These are phyloP conservation scores for Daphne laureola DNA, from an alignment of 441 rosid genomes.

Conservation along the genomic window DNA sequence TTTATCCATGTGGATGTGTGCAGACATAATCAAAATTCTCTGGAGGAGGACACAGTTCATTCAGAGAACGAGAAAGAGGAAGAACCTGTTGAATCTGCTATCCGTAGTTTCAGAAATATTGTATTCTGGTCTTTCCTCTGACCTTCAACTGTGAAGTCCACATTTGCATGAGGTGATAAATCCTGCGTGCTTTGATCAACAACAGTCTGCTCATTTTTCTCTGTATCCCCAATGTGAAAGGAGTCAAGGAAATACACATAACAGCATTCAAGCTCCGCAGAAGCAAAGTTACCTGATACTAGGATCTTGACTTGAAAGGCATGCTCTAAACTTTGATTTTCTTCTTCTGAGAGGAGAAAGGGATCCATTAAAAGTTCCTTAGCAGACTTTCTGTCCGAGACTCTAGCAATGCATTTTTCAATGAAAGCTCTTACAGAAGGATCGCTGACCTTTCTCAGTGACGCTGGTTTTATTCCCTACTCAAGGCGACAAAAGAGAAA, in stretches of 20 bases:
- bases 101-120: slow-evolving; percentile 74
- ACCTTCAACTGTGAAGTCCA: slow-evolving; percentile 69
- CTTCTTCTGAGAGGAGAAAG: slow-evolving; percentile 57
- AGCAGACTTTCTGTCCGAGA: slow-evolving; percentile 63
- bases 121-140: slow-evolving; percentile 68
- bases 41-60: neutral
- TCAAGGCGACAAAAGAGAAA: slow-evolving; percentile 12
- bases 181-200: slow-evolving; percentile 17
- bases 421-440: slow-evolving; percentile 58
- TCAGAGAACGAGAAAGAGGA: slow-evolving; percentile 12
- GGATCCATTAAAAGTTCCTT: slow-evolving; percentile 82
- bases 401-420: slow-evolving; percentile 81
- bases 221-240: slow-evolving; percentile 27
- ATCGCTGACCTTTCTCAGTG: slow-evolving; percentile 69
- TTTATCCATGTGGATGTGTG: neutral
- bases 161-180: slow-evolving; percentile 27
- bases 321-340: slow-evolving; percentile 31
- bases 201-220: slow-evolving; percentile 21
- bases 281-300: slow-evolving; percentile 31
- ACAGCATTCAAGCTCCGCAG: slow-evolving; percentile 7
- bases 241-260: slow-evolving; percentile 5
- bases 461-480: slow-evolving; percentile 88
- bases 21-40: neutral
- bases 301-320: slow-evolving; percentile 17
- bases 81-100: slow-evolving; percentile 70